Evolutionary conservation across 805 yeast species (phyloP).

Genomic region (Teunomyces atbi): DNA sequence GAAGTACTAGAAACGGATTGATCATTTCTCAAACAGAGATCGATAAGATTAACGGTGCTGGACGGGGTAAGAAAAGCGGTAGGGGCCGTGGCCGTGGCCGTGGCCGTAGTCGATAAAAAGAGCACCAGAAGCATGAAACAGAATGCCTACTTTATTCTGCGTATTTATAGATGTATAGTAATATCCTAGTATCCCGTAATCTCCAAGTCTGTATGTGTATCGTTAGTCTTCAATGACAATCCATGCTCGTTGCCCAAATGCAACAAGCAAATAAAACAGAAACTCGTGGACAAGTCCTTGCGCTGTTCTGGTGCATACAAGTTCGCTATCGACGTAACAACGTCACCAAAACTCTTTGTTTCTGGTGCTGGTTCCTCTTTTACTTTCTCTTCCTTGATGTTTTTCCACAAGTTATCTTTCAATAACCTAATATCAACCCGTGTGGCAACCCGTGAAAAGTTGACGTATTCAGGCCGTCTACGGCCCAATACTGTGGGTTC

Average conservation of each 20-base stretch:
- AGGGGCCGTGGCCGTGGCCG: conserved; percentile 5
- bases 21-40: conserved; percentile 68
- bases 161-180: conserved; percentile 2
- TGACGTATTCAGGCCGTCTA: conserved; percentile 43
- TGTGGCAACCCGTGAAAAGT: conserved; percentile 71
- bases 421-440: conserved; percentile 71
- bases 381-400: conserved; percentile 28
- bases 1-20: conserved; percentile 75
- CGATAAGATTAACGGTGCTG: conserved; percentile 35
- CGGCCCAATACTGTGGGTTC: conserved; percentile 18
- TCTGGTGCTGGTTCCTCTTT: not conserved
- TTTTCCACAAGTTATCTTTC: conserved; percentile 75
- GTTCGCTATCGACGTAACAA: conserved; percentile 48
- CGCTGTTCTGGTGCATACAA: conserved; percentile 56
- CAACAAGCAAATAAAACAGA: conserved; percentile 76
- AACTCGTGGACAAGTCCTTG: conserved; percentile 77
- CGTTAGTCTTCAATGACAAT: conserved; percentile 51
- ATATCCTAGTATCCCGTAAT: conserved; percentile 16
- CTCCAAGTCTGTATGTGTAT: conserved; percentile 36
- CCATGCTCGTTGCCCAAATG: conserved; percentile 90
- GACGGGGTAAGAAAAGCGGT: conserved; percentile 11
- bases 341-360: conserved; percentile 30
- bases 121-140: not conserved
- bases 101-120: not conserved
- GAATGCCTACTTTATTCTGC: not conserved